These are phyloP conservation scores for Acanthamoeba healyi DNA, from an alignment of 208 protist species.

Conservation along the genomic window DNA sequence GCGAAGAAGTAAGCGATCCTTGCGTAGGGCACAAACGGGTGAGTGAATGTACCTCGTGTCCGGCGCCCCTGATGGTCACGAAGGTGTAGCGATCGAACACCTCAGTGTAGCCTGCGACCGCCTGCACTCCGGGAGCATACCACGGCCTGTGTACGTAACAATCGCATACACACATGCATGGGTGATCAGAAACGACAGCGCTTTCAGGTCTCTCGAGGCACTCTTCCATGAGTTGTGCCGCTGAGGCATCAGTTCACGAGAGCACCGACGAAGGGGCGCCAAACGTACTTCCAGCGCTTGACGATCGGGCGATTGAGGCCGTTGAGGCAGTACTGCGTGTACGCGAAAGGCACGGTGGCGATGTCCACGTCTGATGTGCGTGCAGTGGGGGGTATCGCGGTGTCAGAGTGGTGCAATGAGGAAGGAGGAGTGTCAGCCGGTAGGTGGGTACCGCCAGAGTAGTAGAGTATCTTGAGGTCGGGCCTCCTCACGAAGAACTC, in stretches of 20 bases:
- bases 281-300: neutral
- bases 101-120: constrained; percentile 10
- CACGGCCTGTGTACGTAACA: neutral
- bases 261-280: neutral
- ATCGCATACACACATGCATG: no score
- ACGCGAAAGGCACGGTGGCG: constrained; percentile 55
- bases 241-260: no score
- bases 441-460: neutral
- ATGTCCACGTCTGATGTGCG: constrained; percentile 13
- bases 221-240: no score
- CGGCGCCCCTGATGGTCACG: constrained; percentile 61
- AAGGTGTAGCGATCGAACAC: constrained; percentile 43
- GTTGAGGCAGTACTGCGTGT: constrained; percentile 53
- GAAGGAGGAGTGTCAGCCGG: neutral
- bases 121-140: neutral
- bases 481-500: neutral
- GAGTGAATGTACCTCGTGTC: constrained; percentile 55
- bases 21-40: no score
- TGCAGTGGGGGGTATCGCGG: no score
- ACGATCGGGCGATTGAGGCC: constrained; percentile 13
- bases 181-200: neutral
- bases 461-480: constrained; percentile 39
- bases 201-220: no score
- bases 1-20: no score
- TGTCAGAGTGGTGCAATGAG: neutral